Conservation (phyloP, 108 stramenopile genomes). For the Cylindrotheca closterium region DNA sequence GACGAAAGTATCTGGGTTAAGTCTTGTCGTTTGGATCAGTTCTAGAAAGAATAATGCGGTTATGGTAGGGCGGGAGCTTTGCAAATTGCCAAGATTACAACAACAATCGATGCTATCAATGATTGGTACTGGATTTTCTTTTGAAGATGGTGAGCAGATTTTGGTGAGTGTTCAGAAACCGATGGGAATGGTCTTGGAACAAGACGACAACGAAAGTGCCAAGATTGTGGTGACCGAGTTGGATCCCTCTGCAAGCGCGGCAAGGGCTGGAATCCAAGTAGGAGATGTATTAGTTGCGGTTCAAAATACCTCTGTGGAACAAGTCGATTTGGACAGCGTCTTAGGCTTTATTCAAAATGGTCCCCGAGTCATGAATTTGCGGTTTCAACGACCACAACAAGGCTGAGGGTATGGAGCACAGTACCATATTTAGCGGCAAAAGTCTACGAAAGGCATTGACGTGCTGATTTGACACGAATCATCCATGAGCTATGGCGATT, state of each 20-base stretch:
- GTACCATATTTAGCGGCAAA: too few species aligned
- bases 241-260: conserved; percentile 37
- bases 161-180: conserved; percentile 62
- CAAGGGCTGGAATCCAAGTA: conserved; percentile 38
- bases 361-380: conserved; percentile 51
- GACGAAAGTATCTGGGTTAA: too few species aligned
- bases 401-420: too few species aligned
- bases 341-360: conserved; percentile 43
- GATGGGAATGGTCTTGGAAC: conserved; percentile 53
- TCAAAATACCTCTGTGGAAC: conserved; percentile 48
- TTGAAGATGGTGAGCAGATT: conserved; percentile 58
- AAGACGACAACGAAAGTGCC: conserved; percentile 21
- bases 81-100: neutral
- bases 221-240: conserved; percentile 35
- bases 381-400: conserved; percentile 32
- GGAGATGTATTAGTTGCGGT: conserved; percentile 54
- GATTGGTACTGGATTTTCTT: conserved; percentile 49
- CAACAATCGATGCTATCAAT: conserved; percentile 10
- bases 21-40: too few species aligned
- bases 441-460: too few species aligned
- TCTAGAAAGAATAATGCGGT: too few species aligned
- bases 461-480: too few species aligned
- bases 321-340: conserved; percentile 43
- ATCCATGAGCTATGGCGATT: too few species aligned
- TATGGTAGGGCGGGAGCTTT: too few species aligned